Evolutionary conservation across 2,329 filamentous ascomycete species (phyloP), one percentile per base, ranked within the genome.

Genomic region (Penicillium concentricum): DNA sequence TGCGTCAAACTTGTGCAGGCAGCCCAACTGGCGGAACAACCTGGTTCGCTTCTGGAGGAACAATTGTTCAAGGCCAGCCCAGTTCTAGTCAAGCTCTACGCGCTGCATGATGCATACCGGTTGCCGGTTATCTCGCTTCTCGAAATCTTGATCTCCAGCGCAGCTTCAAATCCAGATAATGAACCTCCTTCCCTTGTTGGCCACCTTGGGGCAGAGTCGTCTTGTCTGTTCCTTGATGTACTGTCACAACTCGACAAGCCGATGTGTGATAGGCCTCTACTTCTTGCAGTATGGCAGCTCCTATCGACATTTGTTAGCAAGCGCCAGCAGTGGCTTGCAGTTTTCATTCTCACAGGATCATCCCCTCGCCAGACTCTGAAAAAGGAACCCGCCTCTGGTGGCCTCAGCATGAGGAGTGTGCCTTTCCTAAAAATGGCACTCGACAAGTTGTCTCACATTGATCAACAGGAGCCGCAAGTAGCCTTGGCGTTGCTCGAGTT

Each of bases 131-230:
- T 92, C 32, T 80, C 82, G 26, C 77, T 97, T 2, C 78, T 96
- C 8, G 87, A 92, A 59, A 84, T 87, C 12, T 76, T 96, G 18
- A 86, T 96, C 28, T 81, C 87, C 42, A 87, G 84, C 62, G 87
- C 89, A 24, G 85, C 87, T 24, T 84, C 84, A 59, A 67, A 77
- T 49, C 78, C 81, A 16, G 77, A 82, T 30, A 82, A 81, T n/a
- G 92, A 97, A 64, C 91, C 92, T 1, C 90, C 91, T n/a, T 97
- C 93, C 7, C 81, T 99, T n/a, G 84, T 99, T 22, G 92, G 92
- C 32, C 91, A 96, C 69, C 80, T 99, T 7, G 92, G 92, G 1
- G 83, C 91, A 10, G 86, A 91, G 54, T 87, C 91, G 9, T 90
- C 92, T 12, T 91, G 90, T 66, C 88, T 89, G 38, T 96, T 99